A percentile compares a stretch with the other conserved stretches of the same genome.
Conservation (phyloP, 2,329 filamentous ascomycete genomes). For the Aschersonia sp. region DNA sequence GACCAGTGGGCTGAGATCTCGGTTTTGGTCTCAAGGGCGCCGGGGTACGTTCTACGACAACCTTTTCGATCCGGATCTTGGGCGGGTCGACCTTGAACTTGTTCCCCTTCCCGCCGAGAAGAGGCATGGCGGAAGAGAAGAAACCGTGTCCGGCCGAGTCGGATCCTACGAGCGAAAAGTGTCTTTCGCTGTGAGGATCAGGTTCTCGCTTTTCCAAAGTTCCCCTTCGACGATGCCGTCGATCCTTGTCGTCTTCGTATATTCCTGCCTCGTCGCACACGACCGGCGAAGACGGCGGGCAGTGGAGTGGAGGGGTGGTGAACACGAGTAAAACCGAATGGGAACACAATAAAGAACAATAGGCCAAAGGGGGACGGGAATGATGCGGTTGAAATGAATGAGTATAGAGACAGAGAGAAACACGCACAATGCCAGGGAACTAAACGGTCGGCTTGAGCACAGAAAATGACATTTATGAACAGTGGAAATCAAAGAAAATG, state of each 20-base stretch:
- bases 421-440: too few relatives aligned
- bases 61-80: slow-evolving; percentile 37
- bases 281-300: not conserved
- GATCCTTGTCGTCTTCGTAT: too few relatives aligned
- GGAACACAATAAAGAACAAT: not conserved
- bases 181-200: not conserved
- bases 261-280: not conserved
- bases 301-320: not conserved
- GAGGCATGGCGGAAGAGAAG: slow-evolving; percentile 15
- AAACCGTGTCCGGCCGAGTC: not conserved
- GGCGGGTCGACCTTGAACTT: slow-evolving; percentile 37
- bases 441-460: too few relatives aligned
- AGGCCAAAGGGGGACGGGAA: too few relatives aligned
- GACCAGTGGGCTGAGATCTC: slow-evolving; percentile 13
- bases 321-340: not conserved
- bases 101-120: slow-evolving; percentile 26
- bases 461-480: too few relatives aligned
- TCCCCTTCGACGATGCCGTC: too few relatives aligned
- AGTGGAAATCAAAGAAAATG: too few relatives aligned
- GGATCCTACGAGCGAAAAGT: not conserved
- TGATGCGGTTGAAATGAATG: too few relatives aligned
- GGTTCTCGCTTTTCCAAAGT: too few relatives aligned
- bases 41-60: slow-evolving; percentile 25
- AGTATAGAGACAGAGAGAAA: too few relatives aligned
- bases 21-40: slow-evolving; percentile 22